Evolutionary conservation across 108 stramenopile species (phyloP), one percentile per base, ranked within the genome.

Genomic region (Chaetoceros tenuissimus): DNA sequence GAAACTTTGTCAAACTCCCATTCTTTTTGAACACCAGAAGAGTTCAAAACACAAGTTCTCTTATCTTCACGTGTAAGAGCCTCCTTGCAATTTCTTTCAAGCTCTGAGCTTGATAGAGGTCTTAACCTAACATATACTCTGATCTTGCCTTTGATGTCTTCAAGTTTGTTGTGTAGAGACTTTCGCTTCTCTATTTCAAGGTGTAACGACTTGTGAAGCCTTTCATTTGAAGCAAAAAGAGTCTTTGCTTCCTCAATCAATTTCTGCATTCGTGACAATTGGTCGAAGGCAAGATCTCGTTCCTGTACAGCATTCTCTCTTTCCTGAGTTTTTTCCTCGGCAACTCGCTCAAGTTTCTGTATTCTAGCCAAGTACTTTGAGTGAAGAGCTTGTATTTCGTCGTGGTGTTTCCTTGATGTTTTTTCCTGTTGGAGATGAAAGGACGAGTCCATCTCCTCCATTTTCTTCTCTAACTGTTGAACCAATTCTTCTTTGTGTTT

Each of bases 61-160:
- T 71, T 63, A 21, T 62, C 51, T 48, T 77, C 73, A 60, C 71
- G 72, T 1, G 24, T 57, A 43, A 77, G 52, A 0, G 64, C 66
- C 34, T 53, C 55, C 17, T 46, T 46, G 43, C 55, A 71, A 18
- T 57, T 47, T 34, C 69, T 62, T 30, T 51, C 51, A 8, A 64
- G 18, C 27, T 85, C 84, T 8, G 23, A 53, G 40, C 46, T 44
- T 17, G 69, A 71, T 16, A 82, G 53, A 16, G 84, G 84, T n/a
- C 80, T 28, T 2, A 85, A 51, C n/a, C 84, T 55, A 22, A 79
- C 75, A 61, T 80, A 82, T 19, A 85, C 84, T 7, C 84, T 49
- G 34, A 85, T 85, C 44, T 67, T 62, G 3, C 81, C 84, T 52
- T 82, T 86, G 54, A 82, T 62, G 55, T 86, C 81, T 48, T 86